Base-by-base conservation (phyloP, 306 rosid genomes). In the Geum urbanum region DNA sequence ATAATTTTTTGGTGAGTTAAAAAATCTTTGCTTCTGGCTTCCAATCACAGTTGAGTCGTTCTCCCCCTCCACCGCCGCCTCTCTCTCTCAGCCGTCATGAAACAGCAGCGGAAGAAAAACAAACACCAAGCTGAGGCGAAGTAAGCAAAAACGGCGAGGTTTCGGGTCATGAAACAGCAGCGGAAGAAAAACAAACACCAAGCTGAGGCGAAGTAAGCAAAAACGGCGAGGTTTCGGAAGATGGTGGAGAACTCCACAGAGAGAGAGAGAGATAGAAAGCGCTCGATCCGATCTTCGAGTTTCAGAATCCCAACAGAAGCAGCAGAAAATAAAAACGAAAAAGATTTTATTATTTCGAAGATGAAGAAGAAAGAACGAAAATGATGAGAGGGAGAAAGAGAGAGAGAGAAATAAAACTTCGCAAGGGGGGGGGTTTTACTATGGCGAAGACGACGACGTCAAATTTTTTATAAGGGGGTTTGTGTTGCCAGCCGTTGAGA, bases 221-320 rank as follows among this genome's bases (percentile, higher is more conserved):
- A 56, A 75, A 66, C 67, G 58, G 12, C 58, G 66, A 16, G 57
- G 76, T 59, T 76, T 77, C 22, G 6, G 35, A 52, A 5, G 51
- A 51, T 47, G 49, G 22, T 39, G 50, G 52, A 51, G 52, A 35
- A 70, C 47, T 52, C 65, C 45, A 15, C 64, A 46, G 64, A 78
- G 75, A 44, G 60, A 44, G 48, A 46, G 82, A 43, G 77, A 40
- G 10, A 48, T 51, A 27, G 67, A 72, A 52, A 63, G 78, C 67
- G 73, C 61, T 45, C 64, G 83, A 84, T 84, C 87, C 76, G 83
- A 84, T 81, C 80, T 81, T 81, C 74, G 76, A 80, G 82, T 67
- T 77, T 72, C 68, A 56, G 71, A 80, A 84, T 72, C 81, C 74
- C 79, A 74, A 74, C 76, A 74, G 77, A 73, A 77, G 56, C n/a